Conservation (phyloP, 73 alveolate species). For the Uronychia setigera region DNA sequence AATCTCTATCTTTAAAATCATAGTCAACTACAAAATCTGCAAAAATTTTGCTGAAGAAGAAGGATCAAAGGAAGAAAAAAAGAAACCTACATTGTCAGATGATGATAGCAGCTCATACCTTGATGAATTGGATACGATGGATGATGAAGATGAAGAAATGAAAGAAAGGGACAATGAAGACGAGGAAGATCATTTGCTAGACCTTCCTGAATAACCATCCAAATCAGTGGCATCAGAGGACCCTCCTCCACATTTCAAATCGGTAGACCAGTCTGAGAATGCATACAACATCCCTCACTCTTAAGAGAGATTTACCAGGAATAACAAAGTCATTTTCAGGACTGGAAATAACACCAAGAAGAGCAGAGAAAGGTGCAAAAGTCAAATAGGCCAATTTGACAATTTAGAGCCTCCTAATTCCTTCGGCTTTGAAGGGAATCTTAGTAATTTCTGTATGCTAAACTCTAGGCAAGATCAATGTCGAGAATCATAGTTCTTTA, state of each 20-base stretch:
- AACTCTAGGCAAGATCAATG: not conserved
- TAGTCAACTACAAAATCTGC: not conserved
- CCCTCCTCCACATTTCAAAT: too few species aligned
- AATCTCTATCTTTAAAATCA: not conserved
- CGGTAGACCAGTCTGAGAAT: too few species aligned
- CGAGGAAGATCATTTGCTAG: too few species aligned
- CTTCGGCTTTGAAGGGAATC: too few species aligned
- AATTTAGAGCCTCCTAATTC: not conserved
- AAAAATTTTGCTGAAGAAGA: not conserved
- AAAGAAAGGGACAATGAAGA: too few species aligned
- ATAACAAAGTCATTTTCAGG: not conserved
- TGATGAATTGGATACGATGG: not conserved
- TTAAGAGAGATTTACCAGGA: too few species aligned
- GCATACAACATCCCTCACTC: too few species aligned
- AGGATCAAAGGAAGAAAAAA: not conserved
- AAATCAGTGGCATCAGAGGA: too few species aligned
- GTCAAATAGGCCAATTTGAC: not conserved
- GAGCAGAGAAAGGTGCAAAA: not conserved
- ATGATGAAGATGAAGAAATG: not conserved
- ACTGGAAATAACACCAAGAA: too few species aligned
- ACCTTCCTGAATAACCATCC: too few species aligned
- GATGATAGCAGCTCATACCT: not conserved
- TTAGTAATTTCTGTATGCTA: not conserved
- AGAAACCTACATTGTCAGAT: not conserved
- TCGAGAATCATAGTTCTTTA: not conserved